These are phyloP conservation scores for Yamadazyma akitaensis DNA, from an alignment of 805 yeast species.

Conservation along the genomic window DNA sequence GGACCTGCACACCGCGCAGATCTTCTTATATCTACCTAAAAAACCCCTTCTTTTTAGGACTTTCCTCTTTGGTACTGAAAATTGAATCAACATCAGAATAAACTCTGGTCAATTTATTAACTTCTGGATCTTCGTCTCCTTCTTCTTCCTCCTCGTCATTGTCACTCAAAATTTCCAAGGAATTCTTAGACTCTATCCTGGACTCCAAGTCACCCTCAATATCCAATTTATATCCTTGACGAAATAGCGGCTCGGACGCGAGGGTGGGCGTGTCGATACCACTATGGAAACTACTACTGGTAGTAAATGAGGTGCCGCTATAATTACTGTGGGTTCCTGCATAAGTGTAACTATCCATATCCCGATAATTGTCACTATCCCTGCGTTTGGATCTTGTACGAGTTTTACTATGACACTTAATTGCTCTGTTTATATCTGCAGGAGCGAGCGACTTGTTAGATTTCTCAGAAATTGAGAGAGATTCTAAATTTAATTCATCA, in stretches of 20 bases:
- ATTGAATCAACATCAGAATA: conserved; percentile 29
- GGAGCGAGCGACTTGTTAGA: background rate
- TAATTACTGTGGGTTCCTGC: too few species aligned
- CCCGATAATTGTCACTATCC: background rate
- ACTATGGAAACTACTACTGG: background rate
- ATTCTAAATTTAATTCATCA: too few species aligned
- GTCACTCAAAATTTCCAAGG: conserved; percentile 6
- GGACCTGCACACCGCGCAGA: too few species aligned
- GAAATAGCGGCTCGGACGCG: background rate
- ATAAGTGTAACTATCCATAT: too few species aligned
- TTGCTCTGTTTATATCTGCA: background rate
- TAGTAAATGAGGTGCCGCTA: too few species aligned
- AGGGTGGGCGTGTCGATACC: background rate
- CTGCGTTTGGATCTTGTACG: background rate
- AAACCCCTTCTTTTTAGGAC: conserved; percentile 5
- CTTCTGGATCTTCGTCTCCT: conserved; percentile 12
- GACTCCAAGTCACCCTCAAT: background rate
- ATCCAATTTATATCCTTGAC: too few species aligned
- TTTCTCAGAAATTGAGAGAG: too few species aligned
- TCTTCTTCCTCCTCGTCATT: conserved; percentile 15
- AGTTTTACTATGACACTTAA: background rate
- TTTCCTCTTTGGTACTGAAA: conserved; percentile 18
- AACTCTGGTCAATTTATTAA: conserved; percentile 16
- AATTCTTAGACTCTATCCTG: background rate
- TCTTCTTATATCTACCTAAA: background rate